These are phyloP conservation scores for Oryza coarctata DNA, from an alignment of 176 grass and related monocot species.

Conservation along the genomic window DNA sequence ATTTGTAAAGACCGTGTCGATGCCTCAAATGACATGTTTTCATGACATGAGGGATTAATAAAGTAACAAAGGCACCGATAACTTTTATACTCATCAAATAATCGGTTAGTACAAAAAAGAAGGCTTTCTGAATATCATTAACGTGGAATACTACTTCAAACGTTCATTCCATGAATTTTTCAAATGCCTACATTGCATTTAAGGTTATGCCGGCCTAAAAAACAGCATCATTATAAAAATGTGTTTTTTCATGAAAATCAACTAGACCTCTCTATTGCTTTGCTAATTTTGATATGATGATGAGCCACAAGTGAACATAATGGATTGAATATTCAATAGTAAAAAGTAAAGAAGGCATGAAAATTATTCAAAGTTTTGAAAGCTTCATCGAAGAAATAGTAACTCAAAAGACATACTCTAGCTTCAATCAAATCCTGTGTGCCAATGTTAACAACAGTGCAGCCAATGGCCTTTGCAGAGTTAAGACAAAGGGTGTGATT, in stretches of 20 bases:
- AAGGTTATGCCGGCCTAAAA: not conserved
- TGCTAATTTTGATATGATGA: not conserved
- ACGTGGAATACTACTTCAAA: not conserved
- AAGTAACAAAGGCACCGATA: not conserved
- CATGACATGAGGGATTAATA: not conserved
- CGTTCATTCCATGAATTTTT: conserved; percentile 5
- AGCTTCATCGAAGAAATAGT: not conserved
- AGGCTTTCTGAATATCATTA: not conserved
- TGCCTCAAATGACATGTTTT: not conserved
- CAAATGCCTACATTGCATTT: not conserved
- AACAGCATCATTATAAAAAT: not conserved
- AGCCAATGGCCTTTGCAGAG: conserved; percentile 97
- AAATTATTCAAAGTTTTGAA: not conserved
- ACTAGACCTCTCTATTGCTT: not conserved
- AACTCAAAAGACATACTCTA: conserved; percentile 56
- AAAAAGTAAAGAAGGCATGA: conserved; percentile 1
- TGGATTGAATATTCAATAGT: not conserved
- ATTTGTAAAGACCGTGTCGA: not conserved
- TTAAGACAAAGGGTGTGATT: conserved; percentile 98
- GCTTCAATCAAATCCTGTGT: conserved; percentile 98
- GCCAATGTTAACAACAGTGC: conserved; percentile 97
- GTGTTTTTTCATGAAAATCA: not conserved
- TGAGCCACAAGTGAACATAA: not conserved
- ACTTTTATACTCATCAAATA: not conserved
- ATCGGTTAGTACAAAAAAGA: not conserved